Conservation (phyloP, 495 filamentous ascomycete genomes). For the Lasiosphaeria miniovina region DNA sequence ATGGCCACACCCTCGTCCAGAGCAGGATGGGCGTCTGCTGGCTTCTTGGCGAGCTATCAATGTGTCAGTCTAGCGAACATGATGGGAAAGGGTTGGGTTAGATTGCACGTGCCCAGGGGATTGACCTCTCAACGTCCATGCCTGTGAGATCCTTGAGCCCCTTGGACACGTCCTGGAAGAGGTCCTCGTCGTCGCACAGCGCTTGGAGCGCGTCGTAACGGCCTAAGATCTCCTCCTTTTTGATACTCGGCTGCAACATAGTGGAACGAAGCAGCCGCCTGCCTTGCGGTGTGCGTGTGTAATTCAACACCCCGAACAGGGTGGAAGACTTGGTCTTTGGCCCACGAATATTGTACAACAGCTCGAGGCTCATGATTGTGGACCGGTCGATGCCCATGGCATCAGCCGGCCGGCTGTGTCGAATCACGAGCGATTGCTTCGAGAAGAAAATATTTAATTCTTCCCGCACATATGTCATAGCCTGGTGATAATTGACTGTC, state of each 20-base stretch:
- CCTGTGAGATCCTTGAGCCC: constrained; percentile 35
- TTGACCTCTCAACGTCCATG: constrained; percentile 24
- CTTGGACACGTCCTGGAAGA: constrained; percentile 76
- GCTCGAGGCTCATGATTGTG: constrained; percentile 78
- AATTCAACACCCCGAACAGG: constrained; percentile 80
- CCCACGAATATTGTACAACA: constrained; percentile 83
- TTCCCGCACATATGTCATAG: constrained; percentile 75
- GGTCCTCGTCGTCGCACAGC: constrained; percentile 76
- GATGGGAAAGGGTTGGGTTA: neutral
- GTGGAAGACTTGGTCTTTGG: constrained; percentile 67
- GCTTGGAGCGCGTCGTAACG: constrained; percentile 86
- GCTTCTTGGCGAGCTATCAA: neutral
- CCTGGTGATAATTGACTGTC: constrained; percentile 43
- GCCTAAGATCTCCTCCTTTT: constrained; percentile 54
- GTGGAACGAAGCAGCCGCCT: constrained; percentile 74
- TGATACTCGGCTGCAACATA: constrained; percentile 86
- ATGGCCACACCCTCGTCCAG: neutral
- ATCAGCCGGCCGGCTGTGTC: constrained; percentile 83
- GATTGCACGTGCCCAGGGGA: constrained; percentile 20
- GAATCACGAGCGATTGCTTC: constrained; percentile 76
- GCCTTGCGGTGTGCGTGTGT: constrained; percentile 86
- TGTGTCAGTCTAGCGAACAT: neutral
- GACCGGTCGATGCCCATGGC: constrained; percentile 92
- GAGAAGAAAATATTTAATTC: constrained; percentile 60
- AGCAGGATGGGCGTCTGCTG: neutral